Evolutionary conservation across 1,284 basidiomycete species (phyloP).

Genomic region (Cystobasidiaceae sp.): DNA sequence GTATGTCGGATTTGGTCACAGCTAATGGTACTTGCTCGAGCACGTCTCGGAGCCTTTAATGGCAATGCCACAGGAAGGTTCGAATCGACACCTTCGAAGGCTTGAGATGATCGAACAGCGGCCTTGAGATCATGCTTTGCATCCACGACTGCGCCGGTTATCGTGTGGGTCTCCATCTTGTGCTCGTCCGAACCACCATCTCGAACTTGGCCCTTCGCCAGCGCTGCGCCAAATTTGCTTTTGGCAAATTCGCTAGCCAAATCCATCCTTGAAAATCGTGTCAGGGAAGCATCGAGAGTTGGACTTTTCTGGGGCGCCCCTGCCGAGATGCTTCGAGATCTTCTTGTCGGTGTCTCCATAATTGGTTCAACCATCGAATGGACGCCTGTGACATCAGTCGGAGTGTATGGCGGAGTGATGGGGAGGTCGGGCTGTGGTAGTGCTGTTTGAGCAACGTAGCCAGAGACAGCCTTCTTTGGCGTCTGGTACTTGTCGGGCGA

Average conservation of each 20-base stretch:
- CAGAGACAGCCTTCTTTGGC: background rate
- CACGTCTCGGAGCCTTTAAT: background rate
- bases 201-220: background rate
- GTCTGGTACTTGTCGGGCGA: background rate
- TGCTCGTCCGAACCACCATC: background rate
- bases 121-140: background rate
- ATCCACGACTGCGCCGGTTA: background rate
- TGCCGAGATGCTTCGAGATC: slow-evolving; percentile 12
- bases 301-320: background rate
- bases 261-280: slow-evolving; percentile 28
- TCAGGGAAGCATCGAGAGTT: slow-evolving; percentile 7
- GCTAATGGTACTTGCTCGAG: slow-evolving; percentile 19
- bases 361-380: background rate
- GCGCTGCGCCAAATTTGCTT: slow-evolving; percentile 3
- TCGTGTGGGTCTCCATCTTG: background rate
- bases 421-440: background rate
- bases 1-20: slow-evolving; percentile 1
- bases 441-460: background rate
- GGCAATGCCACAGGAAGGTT: background rate
- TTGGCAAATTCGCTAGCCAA: slow-evolving; percentile 17
- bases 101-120: no score
- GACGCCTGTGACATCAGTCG: background rate
- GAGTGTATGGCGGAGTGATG: slow-evolving; percentile 4
- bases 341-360: background rate
- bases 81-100: no score